Base-by-base conservation (phyloP, 176 grass and related monocot species). In the Otatea glauca region DNA sequence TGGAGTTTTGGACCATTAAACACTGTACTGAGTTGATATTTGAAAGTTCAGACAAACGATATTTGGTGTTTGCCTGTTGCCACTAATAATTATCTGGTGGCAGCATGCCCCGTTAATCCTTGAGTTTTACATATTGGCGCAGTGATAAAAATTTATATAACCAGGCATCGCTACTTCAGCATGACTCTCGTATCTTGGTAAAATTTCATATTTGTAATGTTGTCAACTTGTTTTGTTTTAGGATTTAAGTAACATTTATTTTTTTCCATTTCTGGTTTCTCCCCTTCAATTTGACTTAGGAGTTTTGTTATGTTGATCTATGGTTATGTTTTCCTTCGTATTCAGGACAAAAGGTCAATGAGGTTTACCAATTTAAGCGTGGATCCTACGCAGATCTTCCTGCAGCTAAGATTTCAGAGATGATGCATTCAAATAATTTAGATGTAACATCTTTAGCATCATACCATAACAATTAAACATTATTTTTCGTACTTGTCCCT, bases 341-440 rank as follows among this genome's bases (percentile, higher is more conserved):
- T 91, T 75, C 86, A 89, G 92, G 97, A 67, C 86, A 91, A 75
- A 99, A 94, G 78, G 85, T 80, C 63, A 77, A 84, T 7, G 93
- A 96, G 64, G 88, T 86, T 81, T 96, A 94, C 61, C 93, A 94
- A 61, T 71, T 86, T 89, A 94, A 91, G 76, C 81, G 70, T 64
- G 93, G 93, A 60, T 79, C 86, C 79, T 94, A 94, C 82, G 84
- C 90, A 81, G 93, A 99, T 88, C 81, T 96, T 81, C 63, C 90
- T 64, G 84, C 92, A 65, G 88, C 88, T 87, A 92, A 92, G 61
- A 91, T 99, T 86, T 96, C 92, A 59, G 97, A 94, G 79, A 99
- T 99, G 90, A 91, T 94, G 79, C 86, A 96, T 79, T 88, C 93
- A 72, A 96, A 89, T 76, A 99, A 88, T 89, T 86, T 99, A 82